Percentiles rank a stretch among this genome's conserved stretches.
Conservation (phyloP, 2,329 filamentous ascomycete genomes). For the Monilinia vaccinii-corymbosi region DNA sequence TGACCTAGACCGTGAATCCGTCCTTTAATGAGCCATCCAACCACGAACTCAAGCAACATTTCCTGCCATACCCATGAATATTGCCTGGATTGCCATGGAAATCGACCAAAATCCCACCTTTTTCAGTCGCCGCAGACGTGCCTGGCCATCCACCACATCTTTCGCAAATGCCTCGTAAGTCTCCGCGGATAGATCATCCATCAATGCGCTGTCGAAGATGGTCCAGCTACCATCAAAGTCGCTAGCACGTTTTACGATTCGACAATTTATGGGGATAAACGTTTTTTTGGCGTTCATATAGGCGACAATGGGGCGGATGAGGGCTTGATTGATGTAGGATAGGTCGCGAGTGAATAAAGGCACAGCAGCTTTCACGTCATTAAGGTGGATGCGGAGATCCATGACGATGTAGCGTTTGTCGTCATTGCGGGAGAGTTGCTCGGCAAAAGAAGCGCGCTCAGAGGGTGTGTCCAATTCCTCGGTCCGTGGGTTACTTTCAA, state of each 20-base stretch:
- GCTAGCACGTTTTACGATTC: slow-evolving; percentile 77
- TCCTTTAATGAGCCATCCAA: neutral
- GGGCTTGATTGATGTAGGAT: slow-evolving; percentile 91
- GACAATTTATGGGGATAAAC: slow-evolving; percentile 91
- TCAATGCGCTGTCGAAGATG: slow-evolving; percentile 82
- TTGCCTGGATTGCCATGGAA: slow-evolving; percentile 81
- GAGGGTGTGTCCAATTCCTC: slow-evolving; percentile 25
- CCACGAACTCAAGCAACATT: slow-evolving; percentile 47
- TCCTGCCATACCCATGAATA: slow-evolving; percentile 91
- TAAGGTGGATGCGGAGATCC: slow-evolving; percentile 90
- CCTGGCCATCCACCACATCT: slow-evolving; percentile 84
- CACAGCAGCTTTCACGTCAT: slow-evolving; percentile 86
- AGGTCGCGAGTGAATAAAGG: slow-evolving; percentile 87
- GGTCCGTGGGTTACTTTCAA: slow-evolving; percentile 39
- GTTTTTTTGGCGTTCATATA: slow-evolving; percentile 95
- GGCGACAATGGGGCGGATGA: slow-evolving; percentile 91
- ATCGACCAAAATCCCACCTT: slow-evolving; percentile 97
- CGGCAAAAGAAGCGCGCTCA: slow-evolving; percentile 17
- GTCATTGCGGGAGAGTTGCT: slow-evolving; percentile 34
- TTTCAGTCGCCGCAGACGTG: slow-evolving; percentile 75
- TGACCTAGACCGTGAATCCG: neutral
- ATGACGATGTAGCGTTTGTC: slow-evolving; percentile 79
- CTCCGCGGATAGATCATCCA: slow-evolving; percentile 89
- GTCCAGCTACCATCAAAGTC: slow-evolving; percentile 98
- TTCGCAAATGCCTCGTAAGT: slow-evolving; percentile 90